Evolutionary conservation across 2,329 filamentous ascomycete species (phyloP), one percentile per base, ranked within the genome.

Genomic region (Boeremia lycopersici): DNA sequence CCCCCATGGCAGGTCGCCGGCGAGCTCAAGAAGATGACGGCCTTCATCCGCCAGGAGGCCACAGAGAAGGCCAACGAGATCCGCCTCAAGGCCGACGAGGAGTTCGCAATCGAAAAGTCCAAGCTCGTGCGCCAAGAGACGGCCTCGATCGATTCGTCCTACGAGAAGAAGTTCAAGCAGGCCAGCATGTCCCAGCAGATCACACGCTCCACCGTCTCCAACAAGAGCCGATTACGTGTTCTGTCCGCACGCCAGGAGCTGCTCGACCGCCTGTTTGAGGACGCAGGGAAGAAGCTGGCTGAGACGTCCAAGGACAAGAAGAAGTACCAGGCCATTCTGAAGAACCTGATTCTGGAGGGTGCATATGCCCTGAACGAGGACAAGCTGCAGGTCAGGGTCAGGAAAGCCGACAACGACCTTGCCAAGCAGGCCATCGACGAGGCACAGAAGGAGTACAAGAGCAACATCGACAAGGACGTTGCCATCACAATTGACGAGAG

Each of bases 1-100:
- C 35, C 53, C 61, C 66, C 49, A 60, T 63, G 60, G 47, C 76
- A 98, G 92, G 95, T 99, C 84, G 88, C 90, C 80, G 88, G 91
- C 80, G 95, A 99, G 87, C 90, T 99, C 80, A 93, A 91, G 84
- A 99, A 99, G 86, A 99, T 99, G 95, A 98, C 95, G 57, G 93
- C 93, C 75, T 99, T 99, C 86, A 99, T 99, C 87, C 91, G 92
- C 78, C 95, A 98, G 81, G 95, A 99, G 82, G 95, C 95, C 56
- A 86, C 89, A 73, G 95, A 99, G 77, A 99, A 99, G 81, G 92
- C 92, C 70, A 90, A 90, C 75, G 95, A 99, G 80, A 98, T 99
- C 78, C 87, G 95, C 74, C 89, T 98, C 81, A 98, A 98, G 81
- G 95, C 95, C 77, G 93, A 98, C 82, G 92, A 98, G 79, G 95